Percentiles rank a stretch among this genome's conserved stretches.
phyloP scores from a whole-genome alignment of 1,284 basidiomycete genomes.

The Trichosporon sp. region DNA sequence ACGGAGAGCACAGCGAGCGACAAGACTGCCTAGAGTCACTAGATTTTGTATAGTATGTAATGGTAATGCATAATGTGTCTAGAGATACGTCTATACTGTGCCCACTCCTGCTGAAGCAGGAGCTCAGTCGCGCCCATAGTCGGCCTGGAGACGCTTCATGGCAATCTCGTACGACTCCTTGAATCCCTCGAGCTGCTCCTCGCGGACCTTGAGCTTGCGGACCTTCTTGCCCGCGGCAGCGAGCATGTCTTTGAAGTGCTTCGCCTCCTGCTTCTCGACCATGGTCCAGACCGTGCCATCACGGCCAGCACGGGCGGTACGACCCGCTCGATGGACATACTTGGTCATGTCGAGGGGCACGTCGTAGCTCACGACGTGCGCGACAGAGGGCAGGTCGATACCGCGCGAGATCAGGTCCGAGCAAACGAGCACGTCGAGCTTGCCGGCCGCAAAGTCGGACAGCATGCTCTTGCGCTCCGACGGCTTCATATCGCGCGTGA shows the following conservation, averaged over 20 bases:
- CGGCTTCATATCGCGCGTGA: slow-evolving; percentile 81
- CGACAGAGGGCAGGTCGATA: slow-evolving; percentile 90
- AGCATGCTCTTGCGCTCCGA: slow-evolving; percentile 76
- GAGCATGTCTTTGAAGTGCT: slow-evolving; percentile 85
- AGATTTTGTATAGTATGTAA: slow-evolving; percentile 1
- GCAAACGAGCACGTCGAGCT: slow-evolving; percentile 90
- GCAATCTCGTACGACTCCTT: slow-evolving; percentile 65
- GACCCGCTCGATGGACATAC: slow-evolving; percentile 93
- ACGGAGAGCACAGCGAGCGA: slow-evolving; percentile 1
- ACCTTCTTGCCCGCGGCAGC: slow-evolving; percentile 72
- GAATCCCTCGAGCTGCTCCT: slow-evolving; percentile 66
- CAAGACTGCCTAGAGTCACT: neutral
- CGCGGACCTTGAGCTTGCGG: slow-evolving; percentile 71
- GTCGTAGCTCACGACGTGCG: slow-evolving; percentile 92
- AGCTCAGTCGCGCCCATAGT: slow-evolving; percentile 35
- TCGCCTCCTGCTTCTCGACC: slow-evolving; percentile 94
- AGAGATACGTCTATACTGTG: no score
- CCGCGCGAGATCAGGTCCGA: slow-evolving; percentile 95
- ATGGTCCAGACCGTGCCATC: slow-evolving; percentile 88
- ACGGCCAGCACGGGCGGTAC: slow-evolving; percentile 89
- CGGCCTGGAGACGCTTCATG: slow-evolving; percentile 41
- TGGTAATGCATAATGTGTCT: slow-evolving; percentile 9
- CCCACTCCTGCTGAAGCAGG: no score
- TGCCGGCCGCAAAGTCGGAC: slow-evolving; percentile 75
- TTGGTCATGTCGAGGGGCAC: slow-evolving; percentile 95